These are phyloP conservation scores for Neurospora sp. DNA, from an alignment of 495 filamentous ascomycete genomes.

Conservation along the genomic window DNA sequence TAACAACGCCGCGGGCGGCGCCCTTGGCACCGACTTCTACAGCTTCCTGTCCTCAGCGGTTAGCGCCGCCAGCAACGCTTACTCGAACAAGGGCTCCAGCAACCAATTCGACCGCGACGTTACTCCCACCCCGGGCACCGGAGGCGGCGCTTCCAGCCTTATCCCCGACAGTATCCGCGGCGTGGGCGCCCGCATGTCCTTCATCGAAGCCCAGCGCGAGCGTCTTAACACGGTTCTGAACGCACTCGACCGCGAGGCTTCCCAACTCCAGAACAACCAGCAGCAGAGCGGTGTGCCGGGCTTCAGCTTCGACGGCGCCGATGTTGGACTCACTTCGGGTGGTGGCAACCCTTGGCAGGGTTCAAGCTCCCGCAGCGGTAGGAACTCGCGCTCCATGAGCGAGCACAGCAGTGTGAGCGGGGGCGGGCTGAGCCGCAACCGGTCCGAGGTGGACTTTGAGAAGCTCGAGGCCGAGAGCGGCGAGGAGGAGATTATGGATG, in stretches of 20 bases:
- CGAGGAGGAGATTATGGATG: conserved; percentile 24
- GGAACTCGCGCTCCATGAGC: conserved; percentile 14
- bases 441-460: conserved; percentile 72
- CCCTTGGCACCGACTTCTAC: conserved; percentile 57
- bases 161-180: conserved; percentile 56
- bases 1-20: conserved; percentile 21
- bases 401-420: conserved; percentile 30
- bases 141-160: conserved; percentile 35
- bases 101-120: conserved; percentile 25
- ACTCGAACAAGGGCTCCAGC: background rate
- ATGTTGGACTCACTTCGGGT: background rate
- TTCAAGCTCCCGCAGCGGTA: background rate
- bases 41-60: conserved; percentile 65
- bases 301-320: conserved; percentile 22
- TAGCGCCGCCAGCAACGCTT: conserved; percentile 23
- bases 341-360: background rate
- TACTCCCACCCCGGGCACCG: conserved; percentile 30
- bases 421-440: conserved; percentile 54
- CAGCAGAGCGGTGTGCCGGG: conserved; percentile 18
- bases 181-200: conserved; percentile 55
- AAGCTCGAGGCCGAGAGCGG: conserved; percentile 67
- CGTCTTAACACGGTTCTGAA: conserved; percentile 58
- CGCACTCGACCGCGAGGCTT: conserved; percentile 66
- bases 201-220: conserved; percentile 65
- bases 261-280: conserved; percentile 25